A percentile compares a stretch with the other conserved stretches of the same genome.
Conservation (phyloP, 2,329 filamentous ascomycete species). For the Monosporascus ibericus region DNA sequence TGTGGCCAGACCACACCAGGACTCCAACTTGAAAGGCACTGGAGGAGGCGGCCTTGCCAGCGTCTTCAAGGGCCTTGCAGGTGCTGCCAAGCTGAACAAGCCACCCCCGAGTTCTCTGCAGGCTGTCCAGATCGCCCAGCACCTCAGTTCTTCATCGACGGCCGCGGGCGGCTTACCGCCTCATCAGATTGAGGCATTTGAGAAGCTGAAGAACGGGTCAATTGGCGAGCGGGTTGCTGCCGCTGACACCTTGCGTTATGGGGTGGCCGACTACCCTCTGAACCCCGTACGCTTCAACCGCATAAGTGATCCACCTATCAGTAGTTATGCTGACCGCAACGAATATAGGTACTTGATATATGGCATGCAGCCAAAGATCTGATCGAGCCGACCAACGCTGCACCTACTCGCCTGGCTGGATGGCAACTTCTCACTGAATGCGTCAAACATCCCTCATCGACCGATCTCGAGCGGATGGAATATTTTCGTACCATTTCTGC, state of each 20-base stretch:
- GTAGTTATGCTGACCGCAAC: constrained; percentile 1
- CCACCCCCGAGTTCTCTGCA: constrained; percentile 39
- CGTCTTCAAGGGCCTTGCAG: constrained; percentile 58
- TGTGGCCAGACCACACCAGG: constrained; percentile 44
- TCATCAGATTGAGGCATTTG: constrained; percentile 48
- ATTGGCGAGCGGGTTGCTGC: constrained; percentile 50
- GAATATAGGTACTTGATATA: constrained; percentile 44
- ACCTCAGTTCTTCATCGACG: constrained; percentile 35
- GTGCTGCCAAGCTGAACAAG: constrained; percentile 45
- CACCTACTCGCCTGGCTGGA: constrained; percentile 49
- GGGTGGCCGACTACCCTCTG: constrained; percentile 53
- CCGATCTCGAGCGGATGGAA: constrained; percentile 60
- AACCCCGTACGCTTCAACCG: constrained; percentile 32
- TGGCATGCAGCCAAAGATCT: constrained; percentile 63
- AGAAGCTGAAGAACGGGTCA: constrained; percentile 46
- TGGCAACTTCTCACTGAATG: constrained; percentile 63
- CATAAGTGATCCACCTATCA: background rate
- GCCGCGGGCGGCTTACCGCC: constrained; percentile 39
- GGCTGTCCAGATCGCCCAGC: constrained; percentile 38
- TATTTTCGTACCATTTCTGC: constrained; percentile 59
- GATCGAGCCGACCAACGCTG: constrained; percentile 51
- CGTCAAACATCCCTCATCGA: constrained; percentile 54
- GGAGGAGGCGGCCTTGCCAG: constrained; percentile 50
- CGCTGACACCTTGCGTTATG: constrained; percentile 49
- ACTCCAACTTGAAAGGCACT: constrained; percentile 49